Evolutionary conservation across 2,329 filamentous ascomycete species (phyloP).

Genomic region (Cryphonectria carpinicola): DNA sequence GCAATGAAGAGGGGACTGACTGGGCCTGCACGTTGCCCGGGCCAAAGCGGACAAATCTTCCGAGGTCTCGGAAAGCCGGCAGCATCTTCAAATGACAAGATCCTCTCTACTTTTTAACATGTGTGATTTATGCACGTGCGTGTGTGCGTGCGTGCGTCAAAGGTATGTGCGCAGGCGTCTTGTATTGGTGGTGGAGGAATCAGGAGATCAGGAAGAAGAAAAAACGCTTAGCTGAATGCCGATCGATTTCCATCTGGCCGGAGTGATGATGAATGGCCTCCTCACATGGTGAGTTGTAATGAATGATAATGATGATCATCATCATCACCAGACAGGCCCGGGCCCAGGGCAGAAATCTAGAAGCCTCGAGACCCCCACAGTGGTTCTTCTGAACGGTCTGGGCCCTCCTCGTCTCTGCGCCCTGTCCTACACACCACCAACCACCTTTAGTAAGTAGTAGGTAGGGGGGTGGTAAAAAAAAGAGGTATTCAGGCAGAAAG

Average conservation of each 20-base stretch:
- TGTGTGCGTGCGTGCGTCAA: neutral
- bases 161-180: neutral
- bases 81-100: neutral
- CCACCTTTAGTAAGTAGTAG: neutral
- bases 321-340: neutral
- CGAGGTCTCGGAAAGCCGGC: neutral
- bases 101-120: neutral
- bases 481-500: neutral
- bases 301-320: neutral
- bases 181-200: neutral
- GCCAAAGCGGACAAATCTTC: neutral
- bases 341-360: neutral
- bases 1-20: neutral
- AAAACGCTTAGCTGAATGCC: neutral
- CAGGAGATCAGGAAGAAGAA: neutral
- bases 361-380: neutral
- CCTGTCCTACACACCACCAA: neutral
- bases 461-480: neutral
- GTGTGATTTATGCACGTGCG: neutral
- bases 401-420: neutral
- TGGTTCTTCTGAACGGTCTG: neutral
- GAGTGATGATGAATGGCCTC: neutral
- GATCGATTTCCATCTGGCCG: neutral
- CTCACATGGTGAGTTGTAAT: neutral
- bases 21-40: neutral